A percentile compares a stretch with the other conserved stretches of the same genome.
Conservation (phyloP, 2,329 filamentous ascomycete genomes). For the Ophiostoma populinum region DNA sequence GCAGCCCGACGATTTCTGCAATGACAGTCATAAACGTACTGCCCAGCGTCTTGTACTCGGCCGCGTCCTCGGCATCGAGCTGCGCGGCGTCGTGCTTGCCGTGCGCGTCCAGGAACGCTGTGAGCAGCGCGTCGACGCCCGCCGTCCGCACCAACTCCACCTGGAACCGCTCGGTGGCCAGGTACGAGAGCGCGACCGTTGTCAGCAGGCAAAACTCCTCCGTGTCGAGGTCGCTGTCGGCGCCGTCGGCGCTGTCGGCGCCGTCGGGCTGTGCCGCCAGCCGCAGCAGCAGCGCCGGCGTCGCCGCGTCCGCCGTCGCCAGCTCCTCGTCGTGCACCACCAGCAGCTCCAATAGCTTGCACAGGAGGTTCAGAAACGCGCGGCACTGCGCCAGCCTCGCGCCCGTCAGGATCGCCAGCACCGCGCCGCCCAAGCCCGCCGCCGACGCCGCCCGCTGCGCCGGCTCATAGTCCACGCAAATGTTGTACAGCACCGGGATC, state of each 20-base stretch:
- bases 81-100: constrained; percentile 22
- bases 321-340: constrained; percentile 31
- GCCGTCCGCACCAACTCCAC: constrained; percentile 24
- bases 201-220: constrained; percentile 37
- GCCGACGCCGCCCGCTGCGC: background rate
- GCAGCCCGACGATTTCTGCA: constrained; percentile 29
- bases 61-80: constrained; percentile 28
- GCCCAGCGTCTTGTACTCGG: constrained; percentile 22
- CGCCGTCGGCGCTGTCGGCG: constrained; percentile 23
- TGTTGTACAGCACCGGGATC: constrained; percentile 44
- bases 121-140: constrained; percentile 26
- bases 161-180: constrained; percentile 36
- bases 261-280: constrained; percentile 31
- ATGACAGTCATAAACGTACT: constrained; percentile 31
- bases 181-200: constrained; percentile 36
- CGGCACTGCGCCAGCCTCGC: constrained; percentile 24
- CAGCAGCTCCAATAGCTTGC: constrained; percentile 38
- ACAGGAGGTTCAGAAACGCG: constrained; percentile 32
- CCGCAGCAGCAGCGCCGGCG: constrained; percentile 30
- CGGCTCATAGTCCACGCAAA: constrained; percentile 39
- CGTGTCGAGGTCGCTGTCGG: constrained; percentile 25
- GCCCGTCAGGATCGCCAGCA: constrained; percentile 24
- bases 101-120: constrained; percentile 30
- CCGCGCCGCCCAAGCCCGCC: background rate
- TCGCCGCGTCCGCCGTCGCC: constrained; percentile 24